Evolutionary conservation across 768 basidiomycete genomes (phyloP), one percentile per base, ranked within the genome.

Genomic region (Phaffia australis): DNA sequence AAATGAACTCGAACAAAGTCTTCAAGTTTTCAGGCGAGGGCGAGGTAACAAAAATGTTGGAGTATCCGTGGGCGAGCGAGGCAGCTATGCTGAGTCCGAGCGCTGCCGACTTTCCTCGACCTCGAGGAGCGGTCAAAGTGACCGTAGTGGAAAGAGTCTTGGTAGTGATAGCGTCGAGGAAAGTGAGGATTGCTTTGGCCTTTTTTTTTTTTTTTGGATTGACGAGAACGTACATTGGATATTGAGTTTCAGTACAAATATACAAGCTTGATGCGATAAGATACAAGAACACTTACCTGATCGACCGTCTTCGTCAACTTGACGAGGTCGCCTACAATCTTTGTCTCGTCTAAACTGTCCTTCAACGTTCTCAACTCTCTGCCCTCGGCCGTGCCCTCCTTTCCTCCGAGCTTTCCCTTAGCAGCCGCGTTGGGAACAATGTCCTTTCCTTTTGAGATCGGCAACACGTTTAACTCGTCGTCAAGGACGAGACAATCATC

Each of bases 11-110:
- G 73, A 97, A 99, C n/a, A 98, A 75, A 0, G 94, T 98, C 79
- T 88, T 93, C 78, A 99, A 79, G 76, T 99, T 99, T 77, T 98
- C 94, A 1, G 95, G 95, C 73, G 87, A 90, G 0, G 95, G 95
- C 75, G 88, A 91, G 14, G 95, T 99, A 61, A 99, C 90, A 74
- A 98, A 99, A 66, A 98, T 89, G 76, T 99, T 99, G 60, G 88
- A 87, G 75, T 98, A 98, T 29, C 91, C 92, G 72, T 95, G 88
- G 0, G 85, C 87, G 25, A 98, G 80, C 1, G 95, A 93, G 16
- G 90, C 87, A 1, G 94, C 88, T 68, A 98, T 89, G 1, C 92
- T 89, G 57, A 99, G 79, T 48, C 95, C 95, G n/a, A 99, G 79
- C 0, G 93, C 90, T 18, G 95, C 93, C 25, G 89, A 93, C 76